A percentile compares a stretch with the other conserved stretches of the same genome.
Evolutionary conservation across 768 basidiomycete species (phyloP).

Genomic region (Hericium coralloides): DNA sequence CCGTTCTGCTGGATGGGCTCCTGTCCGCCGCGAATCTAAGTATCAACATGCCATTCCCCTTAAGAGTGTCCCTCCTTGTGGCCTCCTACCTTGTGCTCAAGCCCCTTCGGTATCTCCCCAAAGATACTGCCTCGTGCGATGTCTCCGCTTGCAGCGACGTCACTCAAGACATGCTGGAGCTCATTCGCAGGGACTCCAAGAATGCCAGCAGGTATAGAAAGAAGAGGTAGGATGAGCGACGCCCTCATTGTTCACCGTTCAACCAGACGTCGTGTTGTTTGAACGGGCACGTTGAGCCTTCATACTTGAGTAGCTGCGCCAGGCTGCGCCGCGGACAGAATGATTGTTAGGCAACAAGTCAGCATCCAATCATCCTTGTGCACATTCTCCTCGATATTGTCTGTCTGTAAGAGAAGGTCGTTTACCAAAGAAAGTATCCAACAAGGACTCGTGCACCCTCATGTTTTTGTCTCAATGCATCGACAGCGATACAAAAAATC

Average conservation of each 20-base stretch:
- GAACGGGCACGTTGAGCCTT: too few relatives aligned
- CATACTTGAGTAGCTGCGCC: too few relatives aligned
- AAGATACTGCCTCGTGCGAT: constrained; percentile 8
- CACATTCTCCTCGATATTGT: too few relatives aligned
- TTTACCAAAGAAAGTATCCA: too few relatives aligned
- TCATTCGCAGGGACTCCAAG: constrained; percentile 32
- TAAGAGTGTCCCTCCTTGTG: constrained; percentile 33
- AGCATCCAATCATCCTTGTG: too few relatives aligned
- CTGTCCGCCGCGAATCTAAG: constrained; percentile 55
- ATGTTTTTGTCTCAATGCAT: too few relatives aligned
- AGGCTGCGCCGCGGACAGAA: too few relatives aligned
- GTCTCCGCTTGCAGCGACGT: constrained; percentile 14
- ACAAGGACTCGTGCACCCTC: too few relatives aligned
- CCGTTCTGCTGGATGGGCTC: constrained; percentile 63
- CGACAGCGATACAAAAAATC: too few relatives aligned
- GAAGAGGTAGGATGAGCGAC: constrained; percentile 24
- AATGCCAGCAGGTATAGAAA: constrained; percentile 24
- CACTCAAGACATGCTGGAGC: constrained; percentile 35
- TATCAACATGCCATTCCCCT: constrained; percentile 38
- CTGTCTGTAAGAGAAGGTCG: too few relatives aligned
- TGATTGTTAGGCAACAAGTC: too few relatives aligned
- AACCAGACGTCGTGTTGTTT: too few relatives aligned
- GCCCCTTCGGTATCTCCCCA: constrained; percentile 13
- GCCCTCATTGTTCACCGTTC: constrained; percentile 40
- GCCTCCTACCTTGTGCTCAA: constrained; percentile 29